A percentile compares a stretch with the other conserved stretches of the same genome.
Evolutionary conservation across 2,329 filamentous ascomycete species (phyloP).

Genomic region (Exophiala sp.): DNA sequence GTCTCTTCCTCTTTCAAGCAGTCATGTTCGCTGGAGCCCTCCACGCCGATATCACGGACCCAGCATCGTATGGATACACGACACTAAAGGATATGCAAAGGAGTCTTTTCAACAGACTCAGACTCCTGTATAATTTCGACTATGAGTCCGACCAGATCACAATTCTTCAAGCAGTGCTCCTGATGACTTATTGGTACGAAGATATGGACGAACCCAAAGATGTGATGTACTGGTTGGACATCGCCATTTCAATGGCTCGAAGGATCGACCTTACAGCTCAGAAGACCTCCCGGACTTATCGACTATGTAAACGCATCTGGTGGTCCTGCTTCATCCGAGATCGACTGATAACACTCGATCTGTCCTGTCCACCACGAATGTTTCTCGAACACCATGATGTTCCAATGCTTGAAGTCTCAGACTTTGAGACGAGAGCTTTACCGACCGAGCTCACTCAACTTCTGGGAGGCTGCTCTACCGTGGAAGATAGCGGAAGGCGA

Average conservation of each 20-base stretch:
- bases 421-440: constrained; percentile 75
- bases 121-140: constrained; percentile 91
- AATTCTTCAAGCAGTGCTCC: constrained; percentile 78
- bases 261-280: constrained; percentile 91
- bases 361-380: constrained; percentile 87
- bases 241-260: constrained; percentile 86
- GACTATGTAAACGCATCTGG: constrained; percentile 93
- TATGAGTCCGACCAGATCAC: constrained; percentile 87
- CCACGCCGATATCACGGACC: constrained; percentile 75
- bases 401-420: constrained; percentile 77
- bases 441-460: constrained; percentile 67
- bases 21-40: constrained; percentile 92
- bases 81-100: constrained; percentile 79
- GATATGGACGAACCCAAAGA: constrained; percentile 96
- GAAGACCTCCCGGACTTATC: constrained; percentile 70
- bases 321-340: constrained; percentile 98
- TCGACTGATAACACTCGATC: constrained; percentile 84
- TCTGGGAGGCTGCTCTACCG: constrained; percentile 65
- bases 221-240: constrained; percentile 98
- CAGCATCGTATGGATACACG: constrained; percentile 72
- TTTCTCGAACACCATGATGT: constrained; percentile 93
- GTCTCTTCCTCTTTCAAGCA: constrained; percentile 84
- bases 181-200: constrained; percentile 98
- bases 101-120: constrained; percentile 76
- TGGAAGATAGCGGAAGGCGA: constrained; percentile 70